Conservation (phyloP, 2,329 filamentous ascomycete species). For the Alternaria sp. region DNA sequence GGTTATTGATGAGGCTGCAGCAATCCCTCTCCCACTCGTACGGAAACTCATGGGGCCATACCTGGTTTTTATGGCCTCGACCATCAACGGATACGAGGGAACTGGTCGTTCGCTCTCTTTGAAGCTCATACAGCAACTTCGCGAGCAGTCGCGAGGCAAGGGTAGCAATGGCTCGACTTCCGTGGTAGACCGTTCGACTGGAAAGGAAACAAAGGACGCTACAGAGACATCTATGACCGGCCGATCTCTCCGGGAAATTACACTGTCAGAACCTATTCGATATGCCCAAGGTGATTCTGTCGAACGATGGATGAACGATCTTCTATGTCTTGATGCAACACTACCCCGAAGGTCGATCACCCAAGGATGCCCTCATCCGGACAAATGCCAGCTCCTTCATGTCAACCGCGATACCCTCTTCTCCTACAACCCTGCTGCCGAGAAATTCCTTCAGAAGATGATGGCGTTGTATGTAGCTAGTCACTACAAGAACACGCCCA, state of each 20-base stretch:
- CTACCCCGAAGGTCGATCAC: constrained; percentile 77
- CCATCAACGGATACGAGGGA: constrained; percentile 98
- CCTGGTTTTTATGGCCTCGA: constrained; percentile 98
- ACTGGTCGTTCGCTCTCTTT: constrained; percentile 93
- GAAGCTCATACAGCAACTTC: constrained; percentile 95
- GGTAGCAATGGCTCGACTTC: constrained; percentile 64
- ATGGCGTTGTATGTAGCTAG: constrained; percentile 96
- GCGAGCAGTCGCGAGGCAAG: constrained; percentile 83
- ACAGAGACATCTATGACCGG: constrained; percentile 58
- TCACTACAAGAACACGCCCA: constrained; percentile 97
- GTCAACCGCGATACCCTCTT: constrained; percentile 98
- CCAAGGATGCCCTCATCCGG: constrained; percentile 87
- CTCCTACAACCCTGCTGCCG: constrained; percentile 95
- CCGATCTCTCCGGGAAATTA: constrained; percentile 88
- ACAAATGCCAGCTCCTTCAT: constrained; percentile 87
- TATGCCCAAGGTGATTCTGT: constrained; percentile 91
- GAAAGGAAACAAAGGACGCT: constrained; percentile 63
- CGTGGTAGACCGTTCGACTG: constrained; percentile 80
- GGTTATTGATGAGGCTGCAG: constrained; percentile 96
- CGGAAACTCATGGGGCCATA: constrained; percentile 96
- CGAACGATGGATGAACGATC: constrained; percentile 94
- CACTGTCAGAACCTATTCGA: constrained; percentile 90
- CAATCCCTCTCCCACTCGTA: constrained; percentile 91
- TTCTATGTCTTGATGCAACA: constrained; percentile 93
- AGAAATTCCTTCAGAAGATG: constrained; percentile 98